Evolutionary conservation across 176 grass and related monocot species (phyloP), one percentile per base, ranked within the genome.

Genomic region (barley (Hordeum vulgare)): DNA sequence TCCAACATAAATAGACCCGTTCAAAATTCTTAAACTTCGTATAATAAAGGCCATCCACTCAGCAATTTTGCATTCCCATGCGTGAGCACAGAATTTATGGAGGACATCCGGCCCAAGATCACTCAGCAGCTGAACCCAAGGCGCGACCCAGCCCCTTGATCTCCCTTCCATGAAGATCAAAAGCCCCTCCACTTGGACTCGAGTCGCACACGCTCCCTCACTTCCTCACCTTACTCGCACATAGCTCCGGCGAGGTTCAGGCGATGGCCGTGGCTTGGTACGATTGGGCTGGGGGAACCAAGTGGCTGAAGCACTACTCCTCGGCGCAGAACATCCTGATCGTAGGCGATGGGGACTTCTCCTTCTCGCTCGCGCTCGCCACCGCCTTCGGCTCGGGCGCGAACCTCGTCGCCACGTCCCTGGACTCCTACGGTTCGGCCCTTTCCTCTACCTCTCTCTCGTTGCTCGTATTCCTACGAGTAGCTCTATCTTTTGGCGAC

Each of bases 341-440:
- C 53, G 86, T 94, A 7, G 89, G 92, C 5, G 92, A 94, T 28
- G 89, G 92, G 0, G 61, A 91, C 24, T 91, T 94, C 45, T 94
- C 89, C 35, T 94, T 94, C 77, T 86, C 89, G 5, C 83, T 86
- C 71, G 69, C 88, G 24, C 92, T 94, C 9, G 89, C 92, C 76
- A 79, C 28, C 34, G 83, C 63, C 26, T 94, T 94, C 42, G 83
- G 83, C 86, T 94, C 92, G 31, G 82, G 85, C 71, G 24, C 37
- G 8, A 89, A 93, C 31, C 37, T 94, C 80, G 85, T 90, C 61
- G 86, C 89, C 36, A 94, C 89, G 14, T 94, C 92, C 17, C 83
- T 94, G 10, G 70, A 73, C 70, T 29, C 70, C 70, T 49, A 73
- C 14, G 70, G 70, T 73, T 29, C 25, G 70, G 41, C 23, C 39